phyloP scores from a whole-genome alignment of 768 basidiomycete genomes.

The Podaxis mareebaensis region DNA sequence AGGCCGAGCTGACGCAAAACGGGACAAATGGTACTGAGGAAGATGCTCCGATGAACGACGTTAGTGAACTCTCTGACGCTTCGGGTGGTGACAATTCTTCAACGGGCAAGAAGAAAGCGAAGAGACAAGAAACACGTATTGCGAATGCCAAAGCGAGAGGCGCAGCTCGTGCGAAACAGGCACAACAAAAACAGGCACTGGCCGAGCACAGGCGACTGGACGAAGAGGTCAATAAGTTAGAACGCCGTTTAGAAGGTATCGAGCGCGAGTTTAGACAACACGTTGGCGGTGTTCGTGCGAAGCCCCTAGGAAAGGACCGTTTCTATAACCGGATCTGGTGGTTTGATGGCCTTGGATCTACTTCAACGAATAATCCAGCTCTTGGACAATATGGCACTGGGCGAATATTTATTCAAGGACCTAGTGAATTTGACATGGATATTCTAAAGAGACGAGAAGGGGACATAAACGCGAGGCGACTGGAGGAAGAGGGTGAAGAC shows the following conservation, averaged over 20 bases:
- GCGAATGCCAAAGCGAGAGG: constrained; percentile 81
- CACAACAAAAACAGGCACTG: constrained; percentile 76
- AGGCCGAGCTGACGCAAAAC: constrained; percentile 49
- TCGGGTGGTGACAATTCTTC: constrained; percentile 67
- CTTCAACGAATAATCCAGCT: constrained; percentile 57
- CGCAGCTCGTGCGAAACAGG: constrained; percentile 73
- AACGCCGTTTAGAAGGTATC: constrained; percentile 79
- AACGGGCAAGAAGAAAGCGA: constrained; percentile 44
- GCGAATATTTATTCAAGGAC: constrained; percentile 90
- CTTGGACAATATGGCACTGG: constrained; percentile 77
- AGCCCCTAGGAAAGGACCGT: constrained; percentile 88
- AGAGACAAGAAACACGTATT: constrained; percentile 11
- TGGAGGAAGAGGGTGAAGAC: constrained; percentile 79
- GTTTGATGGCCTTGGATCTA: constrained; percentile 95
- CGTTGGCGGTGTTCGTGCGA: constrained; percentile 79
- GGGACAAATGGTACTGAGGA: constrained; percentile 51
- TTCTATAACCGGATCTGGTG: constrained; percentile 98
- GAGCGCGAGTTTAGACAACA: constrained; percentile 94
- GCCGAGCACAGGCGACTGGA: constrained; percentile 83
- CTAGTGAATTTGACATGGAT: constrained; percentile 78
- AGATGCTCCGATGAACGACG: constrained; percentile 62
- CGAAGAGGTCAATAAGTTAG: constrained; percentile 84
- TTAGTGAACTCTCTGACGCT: constrained; percentile 74
- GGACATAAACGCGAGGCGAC: constrained; percentile 60
- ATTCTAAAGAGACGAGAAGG: constrained; percentile 62